A percentile compares a stretch with the other conserved stretches of the same genome.
phyloP scores from a whole-genome alignment of 139 green algal species.

The Chlorella ohadii region DNA sequence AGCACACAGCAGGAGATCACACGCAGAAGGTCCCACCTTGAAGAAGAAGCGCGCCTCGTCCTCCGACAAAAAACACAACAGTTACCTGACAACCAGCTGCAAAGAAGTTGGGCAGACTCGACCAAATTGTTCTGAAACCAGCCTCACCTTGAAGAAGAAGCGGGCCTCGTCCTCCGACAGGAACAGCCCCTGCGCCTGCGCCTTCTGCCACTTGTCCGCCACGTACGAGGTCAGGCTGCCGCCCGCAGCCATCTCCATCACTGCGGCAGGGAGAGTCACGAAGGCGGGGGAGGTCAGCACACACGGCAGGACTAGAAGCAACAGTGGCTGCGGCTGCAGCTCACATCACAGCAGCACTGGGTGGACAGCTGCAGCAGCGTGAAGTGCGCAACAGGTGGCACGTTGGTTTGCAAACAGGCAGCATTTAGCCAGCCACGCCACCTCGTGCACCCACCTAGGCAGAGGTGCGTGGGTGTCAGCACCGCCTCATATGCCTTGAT shows the following conservation, averaged over 20 bases:
- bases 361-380: neutral
- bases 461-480: slow-evolving; percentile 58
- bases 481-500: slow-evolving; percentile 59
- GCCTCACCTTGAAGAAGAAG: slow-evolving; percentile 84
- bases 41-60: too few relatives aligned
- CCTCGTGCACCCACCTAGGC: slow-evolving; percentile 37
- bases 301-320: too few relatives aligned
- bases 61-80: too few relatives aligned
- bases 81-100: too few relatives aligned
- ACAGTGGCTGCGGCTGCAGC: too few relatives aligned
- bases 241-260: slow-evolving; percentile 65
- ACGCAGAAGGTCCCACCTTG: too few relatives aligned
- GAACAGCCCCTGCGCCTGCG: slow-evolving; percentile 73
- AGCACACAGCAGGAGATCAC: too few relatives aligned
- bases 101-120: too few relatives aligned
- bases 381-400: too few relatives aligned
- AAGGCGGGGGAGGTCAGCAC: too few relatives aligned
- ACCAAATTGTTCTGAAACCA: too few relatives aligned
- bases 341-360: neutral
- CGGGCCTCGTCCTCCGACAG: slow-evolving; percentile 85
- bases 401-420: neutral
- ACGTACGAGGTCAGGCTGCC: slow-evolving; percentile 81
- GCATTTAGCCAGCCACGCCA: neutral
- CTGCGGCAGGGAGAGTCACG: slow-evolving; percentile 21
- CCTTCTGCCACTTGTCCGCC: slow-evolving; percentile 69